Conservation (phyloP, 2,329 filamentous ascomycete genomes). For the Alternaria conjuncta region DNA sequence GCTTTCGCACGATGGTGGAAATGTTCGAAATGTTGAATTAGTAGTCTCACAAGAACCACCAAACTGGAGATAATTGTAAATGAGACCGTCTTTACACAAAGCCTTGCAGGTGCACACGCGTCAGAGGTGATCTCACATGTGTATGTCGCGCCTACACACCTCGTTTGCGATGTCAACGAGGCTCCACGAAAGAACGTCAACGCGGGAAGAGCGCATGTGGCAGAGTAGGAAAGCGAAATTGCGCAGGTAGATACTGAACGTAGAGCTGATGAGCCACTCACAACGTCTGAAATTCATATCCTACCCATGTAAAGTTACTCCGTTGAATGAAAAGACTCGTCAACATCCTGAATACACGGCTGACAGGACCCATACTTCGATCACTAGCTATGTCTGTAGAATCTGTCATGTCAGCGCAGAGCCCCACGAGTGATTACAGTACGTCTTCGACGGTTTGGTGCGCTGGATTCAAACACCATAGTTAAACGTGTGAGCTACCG, state of each 20-base stretch:
- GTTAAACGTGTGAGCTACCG: neutral
- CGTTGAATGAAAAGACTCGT: neutral
- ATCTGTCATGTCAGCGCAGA: neutral
- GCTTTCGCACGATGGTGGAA: neutral
- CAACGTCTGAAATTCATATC: neutral
- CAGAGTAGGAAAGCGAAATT: neutral
- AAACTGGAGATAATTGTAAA: neutral
- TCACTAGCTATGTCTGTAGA: neutral
- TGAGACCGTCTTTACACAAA: neutral
- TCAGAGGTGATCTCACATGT: neutral
- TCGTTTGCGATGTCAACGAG: neutral
- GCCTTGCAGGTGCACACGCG: neutral
- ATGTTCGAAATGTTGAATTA: neutral
- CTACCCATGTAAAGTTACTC: neutral
- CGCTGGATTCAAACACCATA: neutral
- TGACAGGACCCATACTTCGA: neutral
- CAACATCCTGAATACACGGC: accelerated
- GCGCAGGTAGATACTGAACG: neutral
- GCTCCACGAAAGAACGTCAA: neutral
- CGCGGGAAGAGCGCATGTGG: neutral
- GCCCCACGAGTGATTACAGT: neutral
- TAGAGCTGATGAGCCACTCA: neutral
- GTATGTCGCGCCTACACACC: neutral
- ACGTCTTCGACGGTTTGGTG: neutral
- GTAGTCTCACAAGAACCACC: neutral